A percentile compares a stretch with the other conserved stretches of the same genome.
phyloP scores from a whole-genome alignment of 75 land plant genomes.

The Isoetes taiwanensis region DNA sequence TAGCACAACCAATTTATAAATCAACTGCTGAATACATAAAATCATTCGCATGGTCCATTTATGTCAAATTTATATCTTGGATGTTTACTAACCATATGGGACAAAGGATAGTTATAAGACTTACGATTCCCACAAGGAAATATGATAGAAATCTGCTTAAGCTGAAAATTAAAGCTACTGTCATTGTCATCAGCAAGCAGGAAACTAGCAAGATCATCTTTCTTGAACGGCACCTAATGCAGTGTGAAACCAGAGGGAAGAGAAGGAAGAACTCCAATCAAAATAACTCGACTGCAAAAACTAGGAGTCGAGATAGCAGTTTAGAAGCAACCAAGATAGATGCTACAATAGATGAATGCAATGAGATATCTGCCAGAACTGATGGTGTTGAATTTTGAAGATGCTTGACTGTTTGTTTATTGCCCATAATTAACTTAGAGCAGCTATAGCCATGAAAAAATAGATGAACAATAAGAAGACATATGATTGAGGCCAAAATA shows the following conservation, averaged over 20 bases:
- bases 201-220: constrained; percentile 54
- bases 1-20: no score
- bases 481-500: constrained; percentile 71
- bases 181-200: constrained; percentile 30
- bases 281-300: constrained; percentile 84
- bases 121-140: constrained; percentile 30
- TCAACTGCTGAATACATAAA: no score
- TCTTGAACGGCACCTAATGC: constrained; percentile 63
- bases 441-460: constrained; percentile 84
- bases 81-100: constrained; percentile 84
- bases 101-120: constrained; percentile 59
- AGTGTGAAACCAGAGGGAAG: constrained; percentile 64
- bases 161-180: constrained; percentile 36
- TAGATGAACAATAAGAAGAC: constrained; percentile 63
- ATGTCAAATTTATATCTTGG: constrained; percentile 92
- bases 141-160: constrained; percentile 40
- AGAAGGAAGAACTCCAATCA: constrained; percentile 82
- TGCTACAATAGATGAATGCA: constrained; percentile 85
- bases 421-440: no score
- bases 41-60: constrained; percentile 98
- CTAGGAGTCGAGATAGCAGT: constrained; percentile 69
- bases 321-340: constrained; percentile 88
- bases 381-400: no score
- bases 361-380: constrained; percentile 59
- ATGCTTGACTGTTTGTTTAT: no score